Evolutionary conservation across 2,329 filamentous ascomycete species (phyloP).

Genomic region (Blumeria hordei): DNA sequence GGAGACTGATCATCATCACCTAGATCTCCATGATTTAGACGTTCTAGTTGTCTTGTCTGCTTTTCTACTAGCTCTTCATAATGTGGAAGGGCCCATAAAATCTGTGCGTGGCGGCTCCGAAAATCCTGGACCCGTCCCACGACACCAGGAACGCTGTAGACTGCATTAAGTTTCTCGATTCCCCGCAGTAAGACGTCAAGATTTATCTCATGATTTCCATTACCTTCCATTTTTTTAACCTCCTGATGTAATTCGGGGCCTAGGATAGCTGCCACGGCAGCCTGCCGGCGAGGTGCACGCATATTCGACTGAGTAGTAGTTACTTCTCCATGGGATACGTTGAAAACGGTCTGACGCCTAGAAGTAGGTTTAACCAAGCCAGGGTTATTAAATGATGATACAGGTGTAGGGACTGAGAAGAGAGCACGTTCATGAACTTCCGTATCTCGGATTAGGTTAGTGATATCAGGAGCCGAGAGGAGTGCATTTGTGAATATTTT

Average conservation of each 20-base stretch:
- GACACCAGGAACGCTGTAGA: conserved; percentile 66
- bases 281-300: conserved; percentile 38
- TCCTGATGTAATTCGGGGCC: conserved; percentile 69
- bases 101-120: conserved; percentile 44
- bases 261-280: conserved; percentile 71
- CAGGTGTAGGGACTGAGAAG: conserved; percentile 58
- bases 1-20: conserved; percentile 27
- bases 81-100: conserved; percentile 49
- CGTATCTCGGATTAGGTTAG: conserved; percentile 79
- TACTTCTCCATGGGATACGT: conserved; percentile 33
- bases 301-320: conserved; percentile 26
- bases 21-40: conserved; percentile 40
- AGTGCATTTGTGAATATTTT: conserved; percentile 91
- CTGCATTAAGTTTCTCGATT: conserved; percentile 70
- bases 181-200: conserved; percentile 65
- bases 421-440: conserved; percentile 85
- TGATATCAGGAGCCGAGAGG: conserved; percentile 74
- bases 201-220: conserved; percentile 60
- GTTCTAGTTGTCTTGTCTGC: conserved; percentile 49
- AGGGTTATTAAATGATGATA: conserved; percentile 21
- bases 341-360: conserved; percentile 40
- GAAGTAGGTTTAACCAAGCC: conserved; percentile 19
- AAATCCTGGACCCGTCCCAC: conserved; percentile 50
- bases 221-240: conserved; percentile 33
- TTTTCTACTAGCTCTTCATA: conserved; percentile 61